A percentile compares a stretch with the other conserved stretches of the same genome.
phyloP scores from a whole-genome alignment of 2,329 filamentous ascomycete genomes.

The Hypomyces rosellus region DNA sequence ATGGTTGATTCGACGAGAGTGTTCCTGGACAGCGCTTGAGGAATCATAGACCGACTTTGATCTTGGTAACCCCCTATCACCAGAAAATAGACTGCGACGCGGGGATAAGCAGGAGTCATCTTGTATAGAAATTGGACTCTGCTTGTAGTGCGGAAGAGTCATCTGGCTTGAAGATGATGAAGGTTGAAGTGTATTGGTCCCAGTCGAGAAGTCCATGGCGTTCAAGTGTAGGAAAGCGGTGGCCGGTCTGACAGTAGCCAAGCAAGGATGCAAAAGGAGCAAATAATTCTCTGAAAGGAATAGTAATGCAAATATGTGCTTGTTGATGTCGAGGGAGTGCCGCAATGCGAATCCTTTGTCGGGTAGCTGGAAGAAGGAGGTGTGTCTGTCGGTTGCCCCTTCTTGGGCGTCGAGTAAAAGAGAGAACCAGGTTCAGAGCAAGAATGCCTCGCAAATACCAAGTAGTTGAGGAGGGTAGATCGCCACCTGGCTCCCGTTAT shows the following conservation, averaged over 20 bases:
- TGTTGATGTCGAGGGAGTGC: too few relatives aligned
- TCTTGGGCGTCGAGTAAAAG: background rate
- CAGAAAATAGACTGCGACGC: conserved; percentile 1
- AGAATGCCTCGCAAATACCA: background rate
- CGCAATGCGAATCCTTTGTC: too few relatives aligned
- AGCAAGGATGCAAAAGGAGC: too few relatives aligned
- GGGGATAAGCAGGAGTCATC: background rate
- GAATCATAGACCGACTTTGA: conserved; percentile 2
- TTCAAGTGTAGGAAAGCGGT: too few relatives aligned
- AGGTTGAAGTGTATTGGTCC: background rate
- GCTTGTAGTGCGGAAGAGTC: background rate
- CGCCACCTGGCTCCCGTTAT: too few relatives aligned
- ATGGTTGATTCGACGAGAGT: background rate
- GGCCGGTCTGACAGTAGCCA: too few relatives aligned
- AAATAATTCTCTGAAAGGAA: too few relatives aligned
- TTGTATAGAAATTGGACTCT: background rate
- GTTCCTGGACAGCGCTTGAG: background rate
- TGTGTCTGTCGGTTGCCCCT: background rate
- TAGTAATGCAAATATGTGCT: too few relatives aligned
- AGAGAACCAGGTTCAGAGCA: background rate
- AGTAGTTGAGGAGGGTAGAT: too few relatives aligned
- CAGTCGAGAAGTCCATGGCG: background rate
- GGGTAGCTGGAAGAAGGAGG: too few relatives aligned
- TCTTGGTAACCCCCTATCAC: conserved; percentile 4
- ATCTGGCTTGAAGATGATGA: background rate